phyloP scores from a whole-genome alignment of 139 green algal species.

The Chlamydomonas sp. region DNA sequence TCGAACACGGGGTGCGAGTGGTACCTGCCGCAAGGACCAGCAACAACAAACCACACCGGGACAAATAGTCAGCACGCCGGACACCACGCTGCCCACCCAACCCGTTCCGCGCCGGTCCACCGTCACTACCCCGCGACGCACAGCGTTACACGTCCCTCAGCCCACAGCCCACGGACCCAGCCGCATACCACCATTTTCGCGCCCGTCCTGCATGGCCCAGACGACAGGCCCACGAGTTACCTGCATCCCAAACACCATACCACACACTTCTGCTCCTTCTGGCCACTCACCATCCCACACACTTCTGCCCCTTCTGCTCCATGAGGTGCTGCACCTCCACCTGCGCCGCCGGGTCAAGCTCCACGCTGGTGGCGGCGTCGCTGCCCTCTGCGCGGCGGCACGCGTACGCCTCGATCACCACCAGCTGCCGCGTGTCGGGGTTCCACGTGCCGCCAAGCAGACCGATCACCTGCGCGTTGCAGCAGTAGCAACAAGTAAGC shows the following conservation, averaged over 20 bases:
- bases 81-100: too few species aligned
- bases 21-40: conserved; percentile 56
- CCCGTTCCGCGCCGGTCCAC: too few species aligned
- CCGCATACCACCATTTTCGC: too few species aligned
- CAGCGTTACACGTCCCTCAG: too few species aligned
- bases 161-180: too few species aligned
- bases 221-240: background rate
- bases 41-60: too few species aligned
- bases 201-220: too few species aligned
- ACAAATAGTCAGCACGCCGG: too few species aligned
- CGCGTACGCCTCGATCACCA: conserved; percentile 41
- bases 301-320: conserved; percentile 55
- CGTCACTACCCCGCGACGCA: too few species aligned
- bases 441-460: conserved; percentile 76
- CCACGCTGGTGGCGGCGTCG: conserved; percentile 69
- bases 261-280: background rate
- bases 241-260: background rate
- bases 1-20: conserved; percentile 89
- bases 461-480: conserved; percentile 62
- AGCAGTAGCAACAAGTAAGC: background rate
- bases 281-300: conserved; percentile 75
- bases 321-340: conserved; percentile 72
- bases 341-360: conserved; percentile 78
- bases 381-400: conserved; percentile 39
- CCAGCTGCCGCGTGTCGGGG: conserved; percentile 40